Base-by-base conservation (phyloP, 179 eudicot species). In the Silene vulgaris region DNA sequence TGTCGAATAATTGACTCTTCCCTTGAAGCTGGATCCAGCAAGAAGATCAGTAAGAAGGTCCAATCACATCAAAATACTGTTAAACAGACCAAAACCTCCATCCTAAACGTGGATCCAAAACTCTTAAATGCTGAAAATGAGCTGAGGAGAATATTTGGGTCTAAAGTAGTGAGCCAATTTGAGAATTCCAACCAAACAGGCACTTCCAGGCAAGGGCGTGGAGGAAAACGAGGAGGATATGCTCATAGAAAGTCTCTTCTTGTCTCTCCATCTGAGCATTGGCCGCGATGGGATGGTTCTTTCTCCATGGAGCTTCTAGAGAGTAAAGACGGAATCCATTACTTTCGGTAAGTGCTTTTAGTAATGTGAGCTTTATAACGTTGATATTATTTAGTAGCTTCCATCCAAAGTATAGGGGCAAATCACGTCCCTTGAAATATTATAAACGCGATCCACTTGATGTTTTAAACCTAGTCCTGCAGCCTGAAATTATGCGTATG, bases 211-310 rank as follows among this genome's bases (percentile, higher is more conserved):
- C 90, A 82, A 76, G 70, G 73, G 40, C 93, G 87, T 32, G 88
- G 90, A 29, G 98, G 89, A 65, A 87, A 97, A 84, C 92, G 90
- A 37, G 96, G 88, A 78, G 85, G 74, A 66, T 88, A 89, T 66
- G 75, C 29, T 56, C 89, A 85, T 71, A 86, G 87, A 64, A 93
- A 84, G 83, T 87, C 88, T 69, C 81, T 91, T 67, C 89, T 93
- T 57, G 87, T 89, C 79, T 81, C 97, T 69, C 93, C 98, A 56
- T 87, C 88, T 35, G 96, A 88, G 3, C 92, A 93, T 82, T 93
- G 99, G 99, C 92, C 90, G 20, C 97, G 90, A 26, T 96, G 99
- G 99, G 98, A 93, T 88, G 98, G 99, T n/a, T 93, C 92, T 77
- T 74, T 96, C 20, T 85, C 90, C 26, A 96, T 96, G 99, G 98